These are phyloP conservation scores for Paxillus involutus DNA, from an alignment of 768 basidiomycete species.

Conservation along the genomic window DNA sequence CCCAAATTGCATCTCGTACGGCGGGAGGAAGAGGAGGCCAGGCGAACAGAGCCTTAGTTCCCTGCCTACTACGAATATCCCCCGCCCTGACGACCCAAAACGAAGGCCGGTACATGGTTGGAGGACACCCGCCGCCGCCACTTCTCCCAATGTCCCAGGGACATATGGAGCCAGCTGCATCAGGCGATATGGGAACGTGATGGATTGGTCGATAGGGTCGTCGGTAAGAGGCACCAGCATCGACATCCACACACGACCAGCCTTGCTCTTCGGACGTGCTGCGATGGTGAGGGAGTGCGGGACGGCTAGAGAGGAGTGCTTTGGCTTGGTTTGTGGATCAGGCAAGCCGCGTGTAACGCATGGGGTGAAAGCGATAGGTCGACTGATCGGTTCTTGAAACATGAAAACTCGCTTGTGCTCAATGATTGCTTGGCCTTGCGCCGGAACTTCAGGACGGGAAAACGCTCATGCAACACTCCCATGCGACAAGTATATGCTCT, in stretches of 20 bases:
- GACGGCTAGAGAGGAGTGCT: background rate
- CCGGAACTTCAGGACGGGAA: constrained; percentile 22
- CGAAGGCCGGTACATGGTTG: constrained; percentile 17
- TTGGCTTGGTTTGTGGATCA: background rate
- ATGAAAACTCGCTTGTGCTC: constrained; percentile 26
- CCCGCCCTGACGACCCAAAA: constrained; percentile 29
- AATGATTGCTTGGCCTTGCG: constrained; percentile 17
- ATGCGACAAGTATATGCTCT: constrained; percentile 23
- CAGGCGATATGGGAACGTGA: constrained; percentile 22
- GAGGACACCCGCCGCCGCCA: background rate
- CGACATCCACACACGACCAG: constrained; percentile 16
- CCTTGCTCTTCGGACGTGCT: constrained; percentile 16
- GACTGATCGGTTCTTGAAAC: constrained; percentile 22
- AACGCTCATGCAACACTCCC: constrained; percentile 29
- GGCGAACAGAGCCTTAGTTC: constrained; percentile 25
- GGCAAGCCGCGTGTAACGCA: constrained; percentile 14
- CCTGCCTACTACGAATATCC: constrained; percentile 23
- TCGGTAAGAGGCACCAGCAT: constrained; percentile 26
- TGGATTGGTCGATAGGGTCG: background rate
- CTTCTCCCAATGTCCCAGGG: background rate
- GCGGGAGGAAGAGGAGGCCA: constrained; percentile 23
- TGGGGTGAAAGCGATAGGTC: constrained; percentile 28
- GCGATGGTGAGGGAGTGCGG: constrained; percentile 23
- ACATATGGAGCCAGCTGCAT: constrained; percentile 11
- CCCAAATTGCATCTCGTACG: constrained; percentile 29